Base-by-base conservation (phyloP, 2,329 filamentous ascomycete species). In the Fusarium anthophilum region DNA sequence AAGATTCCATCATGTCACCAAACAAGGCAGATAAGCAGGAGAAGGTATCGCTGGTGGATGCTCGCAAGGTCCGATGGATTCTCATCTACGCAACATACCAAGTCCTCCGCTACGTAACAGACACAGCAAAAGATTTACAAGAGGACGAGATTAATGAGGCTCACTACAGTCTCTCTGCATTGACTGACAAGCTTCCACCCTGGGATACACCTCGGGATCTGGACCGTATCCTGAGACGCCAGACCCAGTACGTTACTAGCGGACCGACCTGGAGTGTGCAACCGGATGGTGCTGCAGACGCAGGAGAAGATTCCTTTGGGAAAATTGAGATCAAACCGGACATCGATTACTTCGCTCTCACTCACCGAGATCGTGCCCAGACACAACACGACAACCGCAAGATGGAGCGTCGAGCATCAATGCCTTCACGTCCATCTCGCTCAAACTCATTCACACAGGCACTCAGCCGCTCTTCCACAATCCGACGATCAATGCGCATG, bases 21-120 rank as follows among this genome's bases (percentile, higher is more conserved):
- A 83, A 84, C 26, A 90, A 88, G 69, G 83, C 84, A 2, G 89
- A 92, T 66, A 90, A 89, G 64, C 68, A 80, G 11, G 88, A 90
- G 41, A 91, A 89, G 77, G 77, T 84, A 6, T 81, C 81, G 0
- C 82, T 90, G 17, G 84, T 87, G 14, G 93, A 96, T 72, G 92
- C 90, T 3, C 90, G 94, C 45, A 95, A 94, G 80, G 88, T 95
- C 22, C 87, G 93, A 44, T 96, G 93, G 93, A 89, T 95, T 37
- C 79, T 95, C 41, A 87, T 96, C 12, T 96, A 96, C 77, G 88
- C 90, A 24, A 87, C 90, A 8, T 87, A 94, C 64, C 94, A 96
- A 79, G 91, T 91, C n/a, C 86, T 96, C 3, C 87, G 88, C 15
- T 89, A 89, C 60, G 90, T 91, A 43, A 91, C 90, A 2, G 84